Evolutionary conservation across 495 filamentous ascomycete genomes (phyloP), one percentile per base, ranked within the genome.

Genomic region (Xylaria grammica): DNA sequence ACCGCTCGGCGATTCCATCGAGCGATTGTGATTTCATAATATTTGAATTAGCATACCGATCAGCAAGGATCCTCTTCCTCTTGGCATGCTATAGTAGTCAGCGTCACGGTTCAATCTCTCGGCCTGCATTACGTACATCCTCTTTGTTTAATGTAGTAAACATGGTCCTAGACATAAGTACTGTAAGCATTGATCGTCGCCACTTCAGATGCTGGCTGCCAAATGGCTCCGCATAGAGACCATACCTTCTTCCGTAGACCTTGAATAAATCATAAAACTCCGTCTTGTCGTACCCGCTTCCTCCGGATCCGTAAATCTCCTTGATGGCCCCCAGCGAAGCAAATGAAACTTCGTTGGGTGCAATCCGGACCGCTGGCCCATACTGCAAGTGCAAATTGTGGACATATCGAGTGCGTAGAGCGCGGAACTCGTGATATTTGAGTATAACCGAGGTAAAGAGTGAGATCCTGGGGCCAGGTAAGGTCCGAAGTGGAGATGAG

Each of bases 241-340:
- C 62, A 44, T 57, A 83, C 85, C 82, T 85, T 30, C 77, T 77
- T 19, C 79, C 80, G 67, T 84, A 88, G 30, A 87, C 79, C 61
- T 76, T 81, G 67, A 90, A 90, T 10, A 89, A 69, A 44, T 84
- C 79, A 74, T 90, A 91, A 58, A 87, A 87, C 65, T 87, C 85
- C 0, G 86, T 90, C 75, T 90, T 90, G 58, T 89, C 83, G 65
- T 87, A 90, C 8, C 87, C 87, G 66, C 87, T 89, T 0, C 87
- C 87, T 1, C 84, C 85, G 0, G 83, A 85, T 30, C 81, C 79
- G 71, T 90, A 90, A 22, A 90, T 90, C 70, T 89, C 86, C 63
- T 85, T 87, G n/a, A 89, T 78, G 0, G 83, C 87, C 20, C 80
- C 75, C 0, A 83, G 63, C 2, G 81, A 83, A 0, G 83, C 82